Percentiles rank a stretch among this genome's conserved stretches.
Conservation (phyloP, 2,329 filamentous ascomycete species). For the Apiospora hydei region DNA sequence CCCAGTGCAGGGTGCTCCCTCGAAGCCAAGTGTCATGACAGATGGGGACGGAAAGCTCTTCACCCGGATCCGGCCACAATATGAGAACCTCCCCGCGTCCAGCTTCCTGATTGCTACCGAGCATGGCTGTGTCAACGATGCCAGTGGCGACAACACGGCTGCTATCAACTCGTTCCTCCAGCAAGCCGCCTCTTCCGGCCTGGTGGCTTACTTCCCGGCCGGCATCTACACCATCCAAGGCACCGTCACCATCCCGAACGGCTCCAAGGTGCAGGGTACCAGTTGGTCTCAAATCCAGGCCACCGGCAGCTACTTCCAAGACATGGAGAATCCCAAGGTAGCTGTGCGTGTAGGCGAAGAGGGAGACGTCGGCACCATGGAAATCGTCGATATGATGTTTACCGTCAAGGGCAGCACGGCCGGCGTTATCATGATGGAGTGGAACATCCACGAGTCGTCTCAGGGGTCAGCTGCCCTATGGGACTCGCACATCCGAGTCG, state of each 20-base stretch:
- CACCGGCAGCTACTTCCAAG: conserved; percentile 62
- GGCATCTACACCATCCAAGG: conserved; percentile 36
- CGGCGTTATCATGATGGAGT: conserved; percentile 75
- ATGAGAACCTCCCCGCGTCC: conserved; percentile 35
- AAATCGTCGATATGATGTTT: conserved; percentile 74
- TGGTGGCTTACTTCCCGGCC: conserved; percentile 36
- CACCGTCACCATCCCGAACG: conserved; percentile 58
- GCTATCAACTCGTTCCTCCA: conserved; percentile 36
- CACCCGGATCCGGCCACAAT: conserved; percentile 43
- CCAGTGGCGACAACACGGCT: background rate
- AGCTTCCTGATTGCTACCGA: conserved; percentile 27
- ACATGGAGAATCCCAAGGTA: conserved; percentile 67
- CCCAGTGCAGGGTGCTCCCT: no score
- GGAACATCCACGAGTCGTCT: conserved; percentile 67
- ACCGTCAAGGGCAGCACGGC: conserved; percentile 73
- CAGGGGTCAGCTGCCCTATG: conserved; percentile 62
- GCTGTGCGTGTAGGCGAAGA: conserved; percentile 70
- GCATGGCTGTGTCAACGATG: conserved; percentile 4
- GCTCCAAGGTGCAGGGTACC: conserved; percentile 72
- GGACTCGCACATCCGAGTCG: conserved; percentile 79
- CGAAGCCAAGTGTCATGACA: background rate
- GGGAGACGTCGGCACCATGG: conserved; percentile 69
- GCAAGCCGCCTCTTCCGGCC: background rate
- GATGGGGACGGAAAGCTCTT: conserved; percentile 34
- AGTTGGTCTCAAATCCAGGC: conserved; percentile 74